Evolutionary conservation across 352 stramenopile species (phyloP).

Genomic region (Phytophthora kernoviae): DNA sequence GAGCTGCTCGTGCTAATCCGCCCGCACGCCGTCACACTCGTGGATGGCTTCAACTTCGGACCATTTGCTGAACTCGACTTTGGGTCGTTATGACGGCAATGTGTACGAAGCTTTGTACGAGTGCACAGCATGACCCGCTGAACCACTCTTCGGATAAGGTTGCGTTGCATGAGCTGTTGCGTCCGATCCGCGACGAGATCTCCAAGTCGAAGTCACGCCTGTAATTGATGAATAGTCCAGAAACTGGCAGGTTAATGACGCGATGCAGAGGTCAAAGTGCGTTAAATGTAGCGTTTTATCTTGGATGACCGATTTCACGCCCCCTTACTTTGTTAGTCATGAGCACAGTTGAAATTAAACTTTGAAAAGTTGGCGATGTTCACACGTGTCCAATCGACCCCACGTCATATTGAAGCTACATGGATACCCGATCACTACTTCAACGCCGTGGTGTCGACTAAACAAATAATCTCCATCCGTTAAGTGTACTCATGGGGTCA

Average conservation of each 20-base stretch:
- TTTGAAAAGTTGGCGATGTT: background rate
- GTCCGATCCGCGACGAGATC: slow-evolving; percentile 65
- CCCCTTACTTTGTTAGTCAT: background rate
- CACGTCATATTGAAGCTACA: background rate
- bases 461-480: slow-evolving; percentile 13
- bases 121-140: slow-evolving; percentile 63
- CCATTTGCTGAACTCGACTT: slow-evolving; percentile 68
- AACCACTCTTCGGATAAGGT: slow-evolving; percentile 69
- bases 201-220: slow-evolving; percentile 32
- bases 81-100: slow-evolving; percentile 75
- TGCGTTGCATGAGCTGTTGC: slow-evolving; percentile 62
- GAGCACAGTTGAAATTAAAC: background rate
- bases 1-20: slow-evolving; percentile 58
- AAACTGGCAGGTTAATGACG: slow-evolving; percentile 36
- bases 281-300: background rate
- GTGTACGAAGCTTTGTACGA: slow-evolving; percentile 77
- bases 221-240: slow-evolving; percentile 45
- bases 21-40: slow-evolving; percentile 68
- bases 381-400: background rate
- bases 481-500: slow-evolving; percentile 5
- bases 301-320: background rate
- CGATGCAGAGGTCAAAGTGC: slow-evolving; percentile 37
- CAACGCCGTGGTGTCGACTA: slow-evolving; percentile 25
- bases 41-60: slow-evolving; percentile 86
- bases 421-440: slow-evolving; percentile 8